phyloP scores from a whole-genome alignment of 495 filamentous ascomycete genomes.

The Opeltia flavorubescens region DNA sequence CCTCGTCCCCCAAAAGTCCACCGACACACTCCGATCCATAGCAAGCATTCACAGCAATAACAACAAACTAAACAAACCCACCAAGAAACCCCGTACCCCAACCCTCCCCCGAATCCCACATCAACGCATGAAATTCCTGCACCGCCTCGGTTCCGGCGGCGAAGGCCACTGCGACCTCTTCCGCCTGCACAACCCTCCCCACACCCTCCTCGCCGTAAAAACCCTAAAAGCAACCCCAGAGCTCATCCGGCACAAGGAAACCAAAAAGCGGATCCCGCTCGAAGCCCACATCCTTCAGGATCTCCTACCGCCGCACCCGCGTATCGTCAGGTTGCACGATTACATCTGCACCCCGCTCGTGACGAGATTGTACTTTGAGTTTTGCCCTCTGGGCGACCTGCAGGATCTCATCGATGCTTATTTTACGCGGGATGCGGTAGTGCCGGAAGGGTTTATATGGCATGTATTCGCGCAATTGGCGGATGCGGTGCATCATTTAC shows the following conservation, averaged over 20 bases:
- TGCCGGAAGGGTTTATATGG: constrained; percentile 5
- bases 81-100: not conserved
- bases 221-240: not conserved
- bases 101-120: not conserved
- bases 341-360: not conserved
- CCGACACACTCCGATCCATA: too few relatives aligned
- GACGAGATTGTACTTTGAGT: not conserved
- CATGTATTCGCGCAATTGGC: not conserved
- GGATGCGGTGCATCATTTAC: not conserved
- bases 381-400: not conserved
- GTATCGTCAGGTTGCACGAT: not conserved
- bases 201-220: not conserved
- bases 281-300: constrained; percentile 4
- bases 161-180: not conserved
- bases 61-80: not conserved
- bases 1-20: too few relatives aligned
- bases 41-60: not conserved
- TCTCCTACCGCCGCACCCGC: not conserved
- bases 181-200: not conserved
- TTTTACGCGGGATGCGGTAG: not conserved
- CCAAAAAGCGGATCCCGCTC: not conserved
- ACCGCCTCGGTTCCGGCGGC: not conserved
- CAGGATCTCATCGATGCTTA: not conserved
- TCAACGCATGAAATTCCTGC: not conserved
- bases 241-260: not conserved